These are phyloP conservation scores for Salix dunnii DNA, from an alignment of 345 rosid genomes.

Conservation along the genomic window DNA sequence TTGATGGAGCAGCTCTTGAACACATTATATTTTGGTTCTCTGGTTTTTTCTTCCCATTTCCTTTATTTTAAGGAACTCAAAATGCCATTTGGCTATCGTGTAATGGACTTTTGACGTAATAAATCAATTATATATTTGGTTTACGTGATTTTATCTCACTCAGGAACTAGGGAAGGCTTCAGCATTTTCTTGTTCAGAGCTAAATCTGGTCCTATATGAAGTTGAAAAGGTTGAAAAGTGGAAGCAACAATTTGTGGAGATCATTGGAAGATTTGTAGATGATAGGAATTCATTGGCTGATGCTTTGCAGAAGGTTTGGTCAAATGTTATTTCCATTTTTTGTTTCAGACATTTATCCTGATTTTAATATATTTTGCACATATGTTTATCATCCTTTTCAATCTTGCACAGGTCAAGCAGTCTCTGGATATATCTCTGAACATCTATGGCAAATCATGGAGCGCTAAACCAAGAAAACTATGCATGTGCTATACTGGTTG, in stretches of 20 bases:
- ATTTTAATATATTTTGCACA: not conserved
- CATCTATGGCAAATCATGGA: conserved; percentile 38
- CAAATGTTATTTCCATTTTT: not conserved
- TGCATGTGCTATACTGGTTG: conserved; percentile 42
- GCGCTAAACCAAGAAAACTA: conserved; percentile 20
- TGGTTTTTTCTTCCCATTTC: not conserved
- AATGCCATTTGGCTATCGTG: not conserved
- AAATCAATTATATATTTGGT: no score
- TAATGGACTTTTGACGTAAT: not conserved
- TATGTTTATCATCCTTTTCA: conserved; percentile 6
- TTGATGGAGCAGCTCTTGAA: not conserved
- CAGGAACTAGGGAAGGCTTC: conserved; percentile 49
- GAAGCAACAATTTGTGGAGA: conserved; percentile 42
- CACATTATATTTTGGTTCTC: not conserved
- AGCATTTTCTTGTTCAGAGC: conserved; percentile 53
- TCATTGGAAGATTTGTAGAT: conserved; percentile 28
- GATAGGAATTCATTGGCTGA: conserved; percentile 30
- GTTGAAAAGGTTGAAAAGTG: conserved; percentile 57
- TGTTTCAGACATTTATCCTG: not conserved
- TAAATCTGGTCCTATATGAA: conserved; percentile 45
- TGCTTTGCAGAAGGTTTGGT: conserved; percentile 47
- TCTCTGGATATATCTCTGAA: conserved; percentile 45
- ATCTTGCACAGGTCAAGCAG: conserved; percentile 43
- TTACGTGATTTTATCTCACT: conserved; percentile 12
- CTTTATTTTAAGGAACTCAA: not conserved